These are phyloP conservation scores for Stemphylium beticola DNA, from an alignment of 2,329 filamentous ascomycete species.

Conservation along the genomic window DNA sequence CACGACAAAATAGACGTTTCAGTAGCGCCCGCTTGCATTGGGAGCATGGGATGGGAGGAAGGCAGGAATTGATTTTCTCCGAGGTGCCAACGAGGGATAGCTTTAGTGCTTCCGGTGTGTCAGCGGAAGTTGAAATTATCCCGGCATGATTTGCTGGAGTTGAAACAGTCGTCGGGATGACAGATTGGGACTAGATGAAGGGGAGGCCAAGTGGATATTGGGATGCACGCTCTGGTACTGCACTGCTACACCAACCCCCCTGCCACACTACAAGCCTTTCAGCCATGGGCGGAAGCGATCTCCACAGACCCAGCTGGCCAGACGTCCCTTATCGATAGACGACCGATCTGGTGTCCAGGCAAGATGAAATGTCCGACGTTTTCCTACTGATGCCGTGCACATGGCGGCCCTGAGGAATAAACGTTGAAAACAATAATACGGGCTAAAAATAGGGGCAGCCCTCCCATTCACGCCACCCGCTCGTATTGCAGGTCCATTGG, in stretches of 20 bases:
- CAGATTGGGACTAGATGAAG: slow-evolving; percentile 10
- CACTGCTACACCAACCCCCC: background rate
- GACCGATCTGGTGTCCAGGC: background rate
- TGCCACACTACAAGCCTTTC: slow-evolving; percentile 1
- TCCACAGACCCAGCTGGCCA: slow-evolving; percentile 4
- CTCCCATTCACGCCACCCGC: slow-evolving; percentile 22
- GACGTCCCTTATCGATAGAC: slow-evolving; percentile 13
- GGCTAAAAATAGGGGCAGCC: slow-evolving; percentile 30
- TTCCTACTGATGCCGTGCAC: background rate
- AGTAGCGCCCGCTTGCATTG: too few species aligned
- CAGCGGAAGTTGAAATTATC: slow-evolving; percentile 2
- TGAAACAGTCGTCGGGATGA: slow-evolving; percentile 7
- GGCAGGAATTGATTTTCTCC: background rate
- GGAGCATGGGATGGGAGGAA: too few species aligned
- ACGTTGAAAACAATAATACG: slow-evolving; percentile 9
- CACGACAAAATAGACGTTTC: too few species aligned
- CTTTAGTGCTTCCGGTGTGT: background rate
- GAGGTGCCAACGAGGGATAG: background rate
- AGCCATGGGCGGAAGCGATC: slow-evolving; percentile 1
- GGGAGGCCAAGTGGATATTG: slow-evolving; percentile 8
- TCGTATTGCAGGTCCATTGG: slow-evolving; percentile 25
- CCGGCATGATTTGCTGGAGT: slow-evolving; percentile 2
- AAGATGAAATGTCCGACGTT: background rate
- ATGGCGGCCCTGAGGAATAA: background rate
- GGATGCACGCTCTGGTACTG: background rate